These are phyloP conservation scores for Cicer judaicum DNA, from an alignment of 306 rosid species.

Conservation along the genomic window DNA sequence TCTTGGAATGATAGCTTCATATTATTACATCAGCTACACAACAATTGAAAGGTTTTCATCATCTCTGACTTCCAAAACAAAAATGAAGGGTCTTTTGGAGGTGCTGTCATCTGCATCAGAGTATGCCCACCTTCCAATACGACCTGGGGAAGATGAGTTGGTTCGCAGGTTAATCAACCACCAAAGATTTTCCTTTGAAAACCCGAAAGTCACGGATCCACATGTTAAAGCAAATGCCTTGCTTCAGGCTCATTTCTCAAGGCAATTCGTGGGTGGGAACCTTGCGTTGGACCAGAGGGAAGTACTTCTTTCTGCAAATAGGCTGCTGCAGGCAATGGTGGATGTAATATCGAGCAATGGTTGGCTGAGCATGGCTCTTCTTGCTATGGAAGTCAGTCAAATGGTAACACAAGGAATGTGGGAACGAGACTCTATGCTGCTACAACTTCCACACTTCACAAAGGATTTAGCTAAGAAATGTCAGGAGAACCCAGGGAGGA, in stretches of 20 bases:
- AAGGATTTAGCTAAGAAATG: conserved; percentile 85
- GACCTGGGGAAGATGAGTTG: conserved; percentile 92
- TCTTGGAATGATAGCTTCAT: conserved; percentile 92
- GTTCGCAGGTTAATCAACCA: conserved; percentile 83
- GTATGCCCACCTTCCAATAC: conserved; percentile 82
- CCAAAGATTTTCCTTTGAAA: conserved; percentile 88
- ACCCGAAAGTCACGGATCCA: conserved; percentile 80
- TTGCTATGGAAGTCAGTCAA: conserved; percentile 95
- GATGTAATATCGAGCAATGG: conserved; percentile 95
- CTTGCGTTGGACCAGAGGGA: conserved; percentile 84
- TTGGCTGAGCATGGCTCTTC: conserved; percentile 84
- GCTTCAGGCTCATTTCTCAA: conserved; percentile 92
- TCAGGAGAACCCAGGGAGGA: conserved; percentile 71
- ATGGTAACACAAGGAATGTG: conserved; percentile 96
- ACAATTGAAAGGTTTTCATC: conserved; percentile 91
- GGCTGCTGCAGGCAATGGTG: conserved; percentile 91
- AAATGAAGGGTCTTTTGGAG: conserved; percentile 93
- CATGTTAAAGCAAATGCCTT: conserved; percentile 86
- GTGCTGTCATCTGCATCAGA: conserved; percentile 85
- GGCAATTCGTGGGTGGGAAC: conserved; percentile 84
- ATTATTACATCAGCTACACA: conserved; percentile 83
- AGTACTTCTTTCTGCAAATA: conserved; percentile 81
- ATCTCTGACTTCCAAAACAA: conserved; percentile 77
- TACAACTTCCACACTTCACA: conserved; percentile 92
- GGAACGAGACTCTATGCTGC: conserved; percentile 92